These are phyloP conservation scores for Hypoxylon sp. DNA, from an alignment of 2,329 filamentous ascomycete genomes.

Conservation along the genomic window DNA sequence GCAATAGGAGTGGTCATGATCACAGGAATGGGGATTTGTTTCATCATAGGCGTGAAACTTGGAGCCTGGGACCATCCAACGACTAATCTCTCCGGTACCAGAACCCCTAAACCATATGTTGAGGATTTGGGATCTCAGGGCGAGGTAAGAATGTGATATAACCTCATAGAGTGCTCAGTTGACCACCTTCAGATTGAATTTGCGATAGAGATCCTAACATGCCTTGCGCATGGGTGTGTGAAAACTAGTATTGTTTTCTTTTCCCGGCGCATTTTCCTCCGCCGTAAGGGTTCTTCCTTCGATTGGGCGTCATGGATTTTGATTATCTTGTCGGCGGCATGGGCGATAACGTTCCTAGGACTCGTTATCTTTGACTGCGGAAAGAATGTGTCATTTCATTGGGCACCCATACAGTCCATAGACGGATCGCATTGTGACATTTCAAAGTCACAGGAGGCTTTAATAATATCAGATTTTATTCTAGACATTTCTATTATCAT, in stretches of 20 bases:
- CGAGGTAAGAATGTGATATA: background rate
- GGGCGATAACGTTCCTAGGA: background rate
- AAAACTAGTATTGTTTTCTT: conserved; percentile 13
- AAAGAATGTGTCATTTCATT: background rate
- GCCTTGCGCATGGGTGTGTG: background rate
- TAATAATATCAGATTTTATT: background rate
- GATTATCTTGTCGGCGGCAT: background rate
- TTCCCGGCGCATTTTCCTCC: conserved; percentile 5
- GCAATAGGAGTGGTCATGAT: conserved; percentile 5
- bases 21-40: background rate
- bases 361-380: background rate
- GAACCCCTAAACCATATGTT: background rate
- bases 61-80: background rate
- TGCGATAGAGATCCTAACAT: background rate
- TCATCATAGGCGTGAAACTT: conserved; percentile 1
- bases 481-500: background rate
- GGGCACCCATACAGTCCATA: background rate
- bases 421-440: background rate
- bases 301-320: background rate
- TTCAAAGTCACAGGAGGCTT: background rate
- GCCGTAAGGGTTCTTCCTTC: background rate
- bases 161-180: background rate
- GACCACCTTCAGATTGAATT: conserved; percentile 2
- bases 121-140: background rate
- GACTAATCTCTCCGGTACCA: background rate